Base-by-base conservation (phyloP, 805 yeast genomes). In the Wickerhamomyces tratensis region DNA sequence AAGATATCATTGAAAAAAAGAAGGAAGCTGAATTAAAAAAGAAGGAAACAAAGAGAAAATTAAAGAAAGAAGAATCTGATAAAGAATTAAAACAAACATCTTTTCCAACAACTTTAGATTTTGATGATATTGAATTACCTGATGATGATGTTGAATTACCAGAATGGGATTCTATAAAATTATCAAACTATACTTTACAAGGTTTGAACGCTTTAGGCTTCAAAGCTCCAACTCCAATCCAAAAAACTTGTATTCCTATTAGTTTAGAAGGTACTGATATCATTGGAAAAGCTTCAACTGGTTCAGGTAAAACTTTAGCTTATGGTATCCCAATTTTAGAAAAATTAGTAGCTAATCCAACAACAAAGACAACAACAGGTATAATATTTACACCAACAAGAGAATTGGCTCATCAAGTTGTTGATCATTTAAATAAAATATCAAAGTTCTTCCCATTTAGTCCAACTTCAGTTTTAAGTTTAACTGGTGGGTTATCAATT, bases 261-360 rank as follows among this genome's bases (percentile, higher is more conserved):
- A 86, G 91, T 2, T 45, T 86, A 12, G 67, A 69, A 29, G 94
- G 89, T 6, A 71, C 69, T 33, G 98, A 93, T 62, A 76, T 93
- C 5, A 79, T 93, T 49, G 98, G 98, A 43, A 93, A 91, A 57
- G 98, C 98, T 13, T 82, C 93, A 10, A 93, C 98, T 1, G 98
- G 98, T 59, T 86, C 96, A 1, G 98, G 98, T 71, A 93, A 93
- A 59, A 93, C 98, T 0, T 67, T 89, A 44, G 99, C 98, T 0
- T 93, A 86, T 60, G 96, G 96, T 38, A 76, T 93, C 27, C 97
- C 98, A 9, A 81, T 94, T 29, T 61, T 93, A 46, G 96, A 91
- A 56, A 75, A 71, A 45, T 73, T 76, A 45, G 51, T 78, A 15
- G 43, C 61, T 6, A 43, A 47, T 12, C 42, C 52, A 6, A 50